Conservation (phyloP, 495 filamentous ascomycete species). For the Letharia lupina region DNA sequence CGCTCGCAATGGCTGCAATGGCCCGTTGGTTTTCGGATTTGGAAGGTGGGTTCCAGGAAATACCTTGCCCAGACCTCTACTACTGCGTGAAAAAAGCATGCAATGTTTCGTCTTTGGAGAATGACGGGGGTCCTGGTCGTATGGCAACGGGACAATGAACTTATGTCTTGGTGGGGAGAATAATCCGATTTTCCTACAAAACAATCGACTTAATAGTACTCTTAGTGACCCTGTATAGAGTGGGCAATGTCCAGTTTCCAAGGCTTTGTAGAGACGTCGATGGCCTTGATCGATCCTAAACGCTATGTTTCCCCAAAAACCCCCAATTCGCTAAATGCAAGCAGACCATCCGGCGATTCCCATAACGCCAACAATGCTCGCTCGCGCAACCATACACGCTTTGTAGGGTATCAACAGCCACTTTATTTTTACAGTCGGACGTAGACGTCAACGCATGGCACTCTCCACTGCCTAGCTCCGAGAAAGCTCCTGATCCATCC, state of each 20-base stretch:
- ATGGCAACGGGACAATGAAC: background rate
- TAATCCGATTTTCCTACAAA: background rate
- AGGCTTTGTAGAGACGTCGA: background rate
- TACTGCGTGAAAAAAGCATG: background rate
- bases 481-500: conserved; percentile 74
- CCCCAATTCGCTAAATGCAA: conserved; percentile 12
- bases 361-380: conserved; percentile 4
- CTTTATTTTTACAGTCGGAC: conserved; percentile 48
- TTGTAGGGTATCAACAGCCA: background rate
- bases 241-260: background rate
- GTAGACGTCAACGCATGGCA: conserved; percentile 77
- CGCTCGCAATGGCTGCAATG: background rate
- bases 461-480: conserved; percentile 68
- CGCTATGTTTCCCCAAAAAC: background rate
- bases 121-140: background rate
- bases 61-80: background rate
- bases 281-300: background rate
- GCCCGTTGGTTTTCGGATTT: background rate
- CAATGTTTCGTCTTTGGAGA: background rate
- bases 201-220: background rate
- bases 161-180: background rate
- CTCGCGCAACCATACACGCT: background rate
- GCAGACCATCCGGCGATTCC: background rate
- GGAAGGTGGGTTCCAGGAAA: background rate
- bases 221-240: background rate